Evolutionary conservation across 1,284 basidiomycete species (phyloP).

Genomic region (Marasmius sp.): DNA sequence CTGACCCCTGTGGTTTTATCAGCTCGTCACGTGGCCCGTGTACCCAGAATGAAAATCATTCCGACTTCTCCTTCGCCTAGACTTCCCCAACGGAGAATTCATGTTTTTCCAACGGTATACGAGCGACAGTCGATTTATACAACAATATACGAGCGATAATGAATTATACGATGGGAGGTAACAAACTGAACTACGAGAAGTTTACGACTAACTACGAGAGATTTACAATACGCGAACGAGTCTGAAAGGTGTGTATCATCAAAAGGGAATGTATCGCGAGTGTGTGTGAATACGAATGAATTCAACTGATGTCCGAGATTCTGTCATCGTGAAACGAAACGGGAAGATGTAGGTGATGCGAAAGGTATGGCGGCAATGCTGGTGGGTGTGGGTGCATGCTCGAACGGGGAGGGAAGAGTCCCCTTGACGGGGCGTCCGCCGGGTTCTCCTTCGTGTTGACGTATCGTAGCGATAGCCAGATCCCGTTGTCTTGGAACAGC

Average conservation of each 20-base stretch:
- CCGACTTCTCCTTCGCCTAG: no score
- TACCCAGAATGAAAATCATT: no score
- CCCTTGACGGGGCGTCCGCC: constrained; percentile 29
- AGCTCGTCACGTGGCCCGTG: no score
- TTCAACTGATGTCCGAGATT: not conserved
- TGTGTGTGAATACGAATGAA: not conserved
- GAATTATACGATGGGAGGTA: not conserved
- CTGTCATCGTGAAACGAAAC: not conserved
- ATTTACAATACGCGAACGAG: not conserved
- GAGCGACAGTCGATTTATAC: not conserved
- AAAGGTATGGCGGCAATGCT: not conserved
- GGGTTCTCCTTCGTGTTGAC: constrained; percentile 26
- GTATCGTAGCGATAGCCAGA: constrained; percentile 25
- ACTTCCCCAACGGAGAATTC: no score
- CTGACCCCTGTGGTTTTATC: no score
- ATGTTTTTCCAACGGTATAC: no score
- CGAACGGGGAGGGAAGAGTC: constrained; percentile 5
- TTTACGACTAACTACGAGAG: not conserved
- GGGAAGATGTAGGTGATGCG: not conserved
- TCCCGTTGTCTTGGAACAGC: constrained; percentile 16
- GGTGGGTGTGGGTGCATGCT: constrained; percentile 3
- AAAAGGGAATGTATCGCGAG: not conserved
- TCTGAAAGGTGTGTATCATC: not conserved
- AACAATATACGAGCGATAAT: not conserved
- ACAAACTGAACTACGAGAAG: not conserved